These are phyloP conservation scores for Tuber calosporum DNA, from an alignment of 495 filamentous ascomycete genomes.

Conservation along the genomic window DNA sequence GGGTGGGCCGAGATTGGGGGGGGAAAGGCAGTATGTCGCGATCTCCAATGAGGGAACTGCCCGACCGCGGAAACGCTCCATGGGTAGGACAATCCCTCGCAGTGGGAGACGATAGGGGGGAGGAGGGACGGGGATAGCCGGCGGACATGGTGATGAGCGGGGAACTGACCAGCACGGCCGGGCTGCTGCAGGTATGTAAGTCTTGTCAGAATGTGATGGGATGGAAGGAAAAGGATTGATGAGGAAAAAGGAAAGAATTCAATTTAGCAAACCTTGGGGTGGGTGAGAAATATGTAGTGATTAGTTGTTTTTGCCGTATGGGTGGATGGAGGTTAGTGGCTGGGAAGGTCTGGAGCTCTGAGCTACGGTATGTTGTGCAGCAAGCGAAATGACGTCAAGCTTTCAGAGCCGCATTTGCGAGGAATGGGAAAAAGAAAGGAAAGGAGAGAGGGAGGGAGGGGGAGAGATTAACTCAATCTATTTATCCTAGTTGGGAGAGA, in stretches of 20 bases:
- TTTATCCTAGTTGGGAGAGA: too few relatives aligned
- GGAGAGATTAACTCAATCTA: too few relatives aligned
- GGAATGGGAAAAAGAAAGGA: constrained; percentile 10
- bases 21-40: background rate
- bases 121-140: background rate
- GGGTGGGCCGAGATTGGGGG: background rate
- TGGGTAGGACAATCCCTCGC: too few relatives aligned
- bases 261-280: background rate
- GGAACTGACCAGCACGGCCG: background rate
- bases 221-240: background rate
- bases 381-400: background rate
- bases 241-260: background rate
- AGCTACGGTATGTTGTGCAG: background rate
- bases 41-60: background rate
- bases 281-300: background rate
- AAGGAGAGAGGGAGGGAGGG: constrained; percentile 12
- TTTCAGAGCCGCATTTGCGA: background rate
- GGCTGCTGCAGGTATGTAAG: background rate
- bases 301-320: background rate
- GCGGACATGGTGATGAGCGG: constrained; percentile 4
- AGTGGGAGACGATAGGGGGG: background rate
- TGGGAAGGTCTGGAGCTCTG: background rate
- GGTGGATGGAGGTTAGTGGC: background rate
- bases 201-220: constrained; percentile 2
- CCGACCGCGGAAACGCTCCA: background rate